phyloP scores from a whole-genome alignment of 768 basidiomycete genomes.

The Boletus pseudo-olivaceus region DNA sequence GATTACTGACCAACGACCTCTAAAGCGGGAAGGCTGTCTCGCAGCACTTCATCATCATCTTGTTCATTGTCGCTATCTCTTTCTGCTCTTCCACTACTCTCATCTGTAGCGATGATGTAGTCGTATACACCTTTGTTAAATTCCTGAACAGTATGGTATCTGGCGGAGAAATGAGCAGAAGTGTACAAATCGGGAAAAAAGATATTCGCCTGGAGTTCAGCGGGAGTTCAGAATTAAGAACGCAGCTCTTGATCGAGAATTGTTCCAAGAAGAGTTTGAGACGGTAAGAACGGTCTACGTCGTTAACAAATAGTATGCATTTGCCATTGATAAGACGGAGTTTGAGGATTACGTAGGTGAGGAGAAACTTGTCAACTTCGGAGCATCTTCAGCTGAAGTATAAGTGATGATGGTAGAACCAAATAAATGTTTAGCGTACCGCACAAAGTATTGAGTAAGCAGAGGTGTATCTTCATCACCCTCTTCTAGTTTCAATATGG shows the following conservation, averaged over 20 bases:
- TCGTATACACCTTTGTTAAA: conserved; percentile 99
- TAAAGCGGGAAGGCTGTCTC: not conserved
- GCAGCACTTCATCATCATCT: conserved; percentile 31
- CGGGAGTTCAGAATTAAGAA: conserved; percentile 93
- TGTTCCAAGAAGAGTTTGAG: conserved; percentile 98
- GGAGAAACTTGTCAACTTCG: conserved; percentile 95
- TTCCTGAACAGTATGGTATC: conserved; percentile 96
- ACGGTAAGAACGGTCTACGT: conserved; percentile 90
- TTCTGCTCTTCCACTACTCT: conserved; percentile 57
- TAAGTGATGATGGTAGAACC: not conserved
- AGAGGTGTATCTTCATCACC: conserved; percentile 77
- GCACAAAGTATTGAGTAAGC: conserved; percentile 83
- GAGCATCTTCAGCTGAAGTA: conserved; percentile 53
- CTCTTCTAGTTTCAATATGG: conserved; percentile 83
- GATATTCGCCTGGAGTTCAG: conserved; percentile 75
- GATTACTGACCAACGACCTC: conserved; percentile 32
- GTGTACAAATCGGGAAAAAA: not conserved
- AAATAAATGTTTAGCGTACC: conserved; percentile 39
- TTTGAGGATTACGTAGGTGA: conserved; percentile 94
- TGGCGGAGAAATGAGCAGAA: conserved; percentile 26
- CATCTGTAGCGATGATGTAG: conserved; percentile 97
- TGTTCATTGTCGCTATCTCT: conserved; percentile 48
- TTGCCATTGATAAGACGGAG: conserved; percentile 94
- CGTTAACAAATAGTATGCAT: conserved; percentile 95
- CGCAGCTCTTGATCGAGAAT: conserved; percentile 94